Evolutionary conservation across 352 stramenopile genomes (phyloP).

Genomic region (Phytophthora rubi): DNA sequence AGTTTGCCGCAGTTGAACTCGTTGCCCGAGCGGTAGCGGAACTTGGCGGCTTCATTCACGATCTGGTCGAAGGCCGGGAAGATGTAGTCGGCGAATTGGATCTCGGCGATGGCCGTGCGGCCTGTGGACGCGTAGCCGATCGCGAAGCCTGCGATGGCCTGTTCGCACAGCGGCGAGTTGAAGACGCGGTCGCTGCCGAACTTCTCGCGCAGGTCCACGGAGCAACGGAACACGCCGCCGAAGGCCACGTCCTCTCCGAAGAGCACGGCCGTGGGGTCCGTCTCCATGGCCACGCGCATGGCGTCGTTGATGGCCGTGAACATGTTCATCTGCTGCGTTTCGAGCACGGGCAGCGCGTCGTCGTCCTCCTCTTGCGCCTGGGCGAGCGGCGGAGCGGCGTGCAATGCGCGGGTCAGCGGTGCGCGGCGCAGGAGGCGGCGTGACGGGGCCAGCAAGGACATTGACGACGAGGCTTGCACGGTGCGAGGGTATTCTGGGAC

Average conservation of each 20-base stretch:
- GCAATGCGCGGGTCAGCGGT: slow-evolving; percentile 10
- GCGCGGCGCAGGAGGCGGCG: slow-evolving; percentile 8
- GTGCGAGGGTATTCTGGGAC: slow-evolving; percentile 22
- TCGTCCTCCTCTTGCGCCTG: slow-evolving; percentile 31
- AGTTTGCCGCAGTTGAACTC: slow-evolving; percentile 98
- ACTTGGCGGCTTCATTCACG: slow-evolving; percentile 99
- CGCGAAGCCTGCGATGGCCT: slow-evolving; percentile 95
- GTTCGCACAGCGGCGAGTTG: slow-evolving; percentile 97
- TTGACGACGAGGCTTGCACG: slow-evolving; percentile 6
- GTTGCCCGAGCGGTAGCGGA: slow-evolving; percentile 97
- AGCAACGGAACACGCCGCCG: slow-evolving; percentile 98
- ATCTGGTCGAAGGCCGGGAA: slow-evolving; percentile 97
- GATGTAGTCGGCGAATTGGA: slow-evolving; percentile 98
- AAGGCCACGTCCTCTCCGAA: slow-evolving; percentile 99
- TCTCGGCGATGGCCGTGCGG: slow-evolving; percentile 97
- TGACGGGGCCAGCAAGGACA: slow-evolving; percentile 22
- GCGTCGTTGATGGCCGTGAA: slow-evolving; percentile 94
- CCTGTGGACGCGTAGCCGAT: slow-evolving; percentile 97
- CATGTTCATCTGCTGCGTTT: slow-evolving; percentile 91
- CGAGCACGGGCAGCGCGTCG: slow-evolving; percentile 32
- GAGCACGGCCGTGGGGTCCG: slow-evolving; percentile 90
- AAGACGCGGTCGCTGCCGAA: slow-evolving; percentile 96
- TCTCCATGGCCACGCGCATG: slow-evolving; percentile 89
- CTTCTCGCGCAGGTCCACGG: slow-evolving; percentile 91
- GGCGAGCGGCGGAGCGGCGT: slow-evolving; percentile 10